These are phyloP conservation scores for Saccharomycopsis fermentans DNA, from an alignment of 805 yeast species.

Conservation along the genomic window DNA sequence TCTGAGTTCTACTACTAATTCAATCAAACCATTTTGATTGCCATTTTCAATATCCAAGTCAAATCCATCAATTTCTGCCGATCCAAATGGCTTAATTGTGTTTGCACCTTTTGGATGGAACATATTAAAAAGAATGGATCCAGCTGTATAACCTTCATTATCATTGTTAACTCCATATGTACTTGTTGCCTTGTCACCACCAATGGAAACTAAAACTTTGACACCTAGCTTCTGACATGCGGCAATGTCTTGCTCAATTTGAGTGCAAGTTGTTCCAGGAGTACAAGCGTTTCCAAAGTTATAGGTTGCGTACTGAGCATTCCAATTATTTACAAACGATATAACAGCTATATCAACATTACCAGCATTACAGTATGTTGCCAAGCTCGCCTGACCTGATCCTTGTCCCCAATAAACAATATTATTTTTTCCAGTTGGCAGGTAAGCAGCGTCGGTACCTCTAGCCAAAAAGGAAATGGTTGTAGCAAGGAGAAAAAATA, in stretches of 20 bases:
- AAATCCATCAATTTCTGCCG: constrained; percentile 15
- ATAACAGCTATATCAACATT: constrained; percentile 35
- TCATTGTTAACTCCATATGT: constrained; percentile 81
- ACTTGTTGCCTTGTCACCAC: constrained; percentile 50
- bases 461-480: neutral
- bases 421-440: constrained; percentile 30
- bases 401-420: constrained; percentile 70
- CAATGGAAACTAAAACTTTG: constrained; percentile 63
- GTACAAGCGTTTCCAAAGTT: constrained; percentile 38
- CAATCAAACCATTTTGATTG: constrained; percentile 39
- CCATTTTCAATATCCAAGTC: constrained; percentile 25
- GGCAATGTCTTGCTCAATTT: constrained; percentile 55
- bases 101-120: constrained; percentile 33
- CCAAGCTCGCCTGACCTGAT: constrained; percentile 34
- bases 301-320: constrained; percentile 21
- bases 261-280: constrained; percentile 28
- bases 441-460: constrained; percentile 7
- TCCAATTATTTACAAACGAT: constrained; percentile 21
- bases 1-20: constrained; percentile 29
- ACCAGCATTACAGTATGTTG: constrained; percentile 42
- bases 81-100: constrained; percentile 12
- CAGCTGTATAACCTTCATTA: constrained; percentile 59
- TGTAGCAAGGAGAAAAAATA: neutral
- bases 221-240: constrained; percentile 75
- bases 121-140: constrained; percentile 48